Evolutionary conservation across 768 basidiomycete genomes (phyloP).

Genomic region (Phallus indusiatus): DNA sequence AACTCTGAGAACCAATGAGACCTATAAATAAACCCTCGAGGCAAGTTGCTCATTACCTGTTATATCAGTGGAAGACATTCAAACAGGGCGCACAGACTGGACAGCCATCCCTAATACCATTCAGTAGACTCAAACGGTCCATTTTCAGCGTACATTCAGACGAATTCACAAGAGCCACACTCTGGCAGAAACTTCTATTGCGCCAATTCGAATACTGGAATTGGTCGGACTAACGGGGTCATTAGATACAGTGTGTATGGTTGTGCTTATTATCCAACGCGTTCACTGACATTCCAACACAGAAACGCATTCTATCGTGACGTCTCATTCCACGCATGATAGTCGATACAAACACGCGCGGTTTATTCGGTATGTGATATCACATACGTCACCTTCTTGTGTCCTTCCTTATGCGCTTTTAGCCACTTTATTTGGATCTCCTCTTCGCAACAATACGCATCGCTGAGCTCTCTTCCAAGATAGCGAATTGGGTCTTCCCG

Average conservation of each 20-base stretch:
- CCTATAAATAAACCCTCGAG: constrained; percentile 41
- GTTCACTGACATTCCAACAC: too few relatives aligned
- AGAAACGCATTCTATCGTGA: constrained; percentile 45
- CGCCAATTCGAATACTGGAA: constrained; percentile 43
- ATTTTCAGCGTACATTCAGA: constrained; percentile 35
- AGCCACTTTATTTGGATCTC: constrained; percentile 40
- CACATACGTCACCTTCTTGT: not conserved
- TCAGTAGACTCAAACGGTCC: constrained; percentile 27
- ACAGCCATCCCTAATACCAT: too few relatives aligned
- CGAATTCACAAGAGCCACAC: constrained; percentile 32
- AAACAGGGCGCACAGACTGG: too few relatives aligned
- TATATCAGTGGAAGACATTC: constrained; percentile 43
- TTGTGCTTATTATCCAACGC: not conserved
- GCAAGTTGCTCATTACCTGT: constrained; percentile 39
- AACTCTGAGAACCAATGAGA: too few relatives aligned
- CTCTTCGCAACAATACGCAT: constrained; percentile 49
- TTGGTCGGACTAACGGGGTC: constrained; percentile 42
- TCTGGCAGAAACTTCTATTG: constrained; percentile 40
- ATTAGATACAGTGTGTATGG: constrained; percentile 27
- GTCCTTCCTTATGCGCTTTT: not conserved
- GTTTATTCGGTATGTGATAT: constrained; percentile 32
- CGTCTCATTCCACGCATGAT: constrained; percentile 47
- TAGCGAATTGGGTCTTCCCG: constrained; percentile 40
- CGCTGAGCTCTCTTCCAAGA: constrained; percentile 39
- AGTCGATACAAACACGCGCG: constrained; percentile 39